Evolutionary conservation across 2,329 filamentous ascomycete genomes (phyloP), one percentile per base, ranked within the genome.

Genomic region (Ambrosiella xylebori): DNA sequence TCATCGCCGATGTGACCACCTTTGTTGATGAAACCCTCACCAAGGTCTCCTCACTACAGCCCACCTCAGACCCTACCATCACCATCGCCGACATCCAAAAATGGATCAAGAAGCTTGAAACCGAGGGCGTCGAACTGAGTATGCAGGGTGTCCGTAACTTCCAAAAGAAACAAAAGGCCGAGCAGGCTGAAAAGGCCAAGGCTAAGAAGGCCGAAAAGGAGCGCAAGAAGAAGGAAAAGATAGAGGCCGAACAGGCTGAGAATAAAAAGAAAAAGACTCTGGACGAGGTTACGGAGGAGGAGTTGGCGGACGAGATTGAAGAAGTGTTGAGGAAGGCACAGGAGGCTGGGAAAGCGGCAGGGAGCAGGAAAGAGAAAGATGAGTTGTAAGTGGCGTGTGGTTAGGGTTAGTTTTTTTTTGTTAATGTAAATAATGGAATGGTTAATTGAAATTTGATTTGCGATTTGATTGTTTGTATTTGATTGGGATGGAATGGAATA

Each of bases 1-100:
- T 81, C 15, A 79, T 83, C 65, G 77, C 80, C 36, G 76, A 79
- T 12, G 80, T 83, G 15, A 72, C 76, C 13, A 74, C 77, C 17
- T 98, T 91, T 91, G 75, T 98, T 17, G 78, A 82, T 38, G 78
- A 85, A 63, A 84, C 86, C 66, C 71, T 86, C 53, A 73, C 76
- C 1, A 77, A 78, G 64, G 91, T 97, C 69, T 79, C 82, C 37
- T 82, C 80, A 63, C 79, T 95, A 2, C 72, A 76, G 13, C 71
- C 75, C 1, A 81, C 82, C 1, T 86, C 88, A 8, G 82, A 97
- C 63, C 86, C 88, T 0, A 82, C 83, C 6, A 74, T 95, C 7
- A 76, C 84, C 0, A 73, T 82, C 63, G 82, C 84, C 65, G 90
- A 95, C 36, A 70, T 95, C 37, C 73, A 81, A 59, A 75, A 74